These are phyloP conservation scores for Cryphonectria carpinicola DNA, from an alignment of 2,329 filamentous ascomycete genomes.

Conservation along the genomic window DNA sequence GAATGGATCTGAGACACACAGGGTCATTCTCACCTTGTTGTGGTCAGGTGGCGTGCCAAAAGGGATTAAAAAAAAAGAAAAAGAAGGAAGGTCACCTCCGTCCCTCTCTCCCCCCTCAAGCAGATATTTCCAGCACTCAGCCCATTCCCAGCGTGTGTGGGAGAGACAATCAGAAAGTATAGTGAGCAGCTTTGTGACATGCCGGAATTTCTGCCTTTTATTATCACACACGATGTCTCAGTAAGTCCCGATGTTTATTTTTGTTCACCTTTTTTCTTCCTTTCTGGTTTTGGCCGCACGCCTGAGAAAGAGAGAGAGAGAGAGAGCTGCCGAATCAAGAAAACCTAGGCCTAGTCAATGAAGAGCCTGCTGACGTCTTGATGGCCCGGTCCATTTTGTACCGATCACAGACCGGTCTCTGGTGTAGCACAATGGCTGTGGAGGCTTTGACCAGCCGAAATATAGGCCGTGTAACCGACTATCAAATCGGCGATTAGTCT, in stretches of 20 bases:
- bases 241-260: constrained; percentile 4
- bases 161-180: neutral
- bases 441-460: constrained; percentile 1
- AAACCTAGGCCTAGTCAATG: neutral
- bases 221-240: constrained; percentile 21
- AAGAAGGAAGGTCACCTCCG: neutral
- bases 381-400: neutral
- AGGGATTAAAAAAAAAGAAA: neutral
- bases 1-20: constrained; percentile 8
- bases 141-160: neutral
- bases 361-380: neutral
- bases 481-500: constrained; percentile 5
- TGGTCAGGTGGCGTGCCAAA: neutral
- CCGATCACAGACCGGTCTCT: neutral
- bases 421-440: constrained; percentile 19
- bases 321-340: neutral
- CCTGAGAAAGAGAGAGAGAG: too few relatives aligned
- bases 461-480: constrained; percentile 22
- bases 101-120: neutral
- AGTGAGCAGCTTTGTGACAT: constrained; percentile 2
- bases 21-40: neutral
- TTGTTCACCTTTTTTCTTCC: neutral
- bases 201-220: neutral
- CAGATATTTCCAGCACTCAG: neutral
- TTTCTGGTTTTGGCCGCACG: neutral